phyloP scores from a whole-genome alignment of 2,329 filamentous ascomycete species.

The Berkeleyomyces basicola region DNA sequence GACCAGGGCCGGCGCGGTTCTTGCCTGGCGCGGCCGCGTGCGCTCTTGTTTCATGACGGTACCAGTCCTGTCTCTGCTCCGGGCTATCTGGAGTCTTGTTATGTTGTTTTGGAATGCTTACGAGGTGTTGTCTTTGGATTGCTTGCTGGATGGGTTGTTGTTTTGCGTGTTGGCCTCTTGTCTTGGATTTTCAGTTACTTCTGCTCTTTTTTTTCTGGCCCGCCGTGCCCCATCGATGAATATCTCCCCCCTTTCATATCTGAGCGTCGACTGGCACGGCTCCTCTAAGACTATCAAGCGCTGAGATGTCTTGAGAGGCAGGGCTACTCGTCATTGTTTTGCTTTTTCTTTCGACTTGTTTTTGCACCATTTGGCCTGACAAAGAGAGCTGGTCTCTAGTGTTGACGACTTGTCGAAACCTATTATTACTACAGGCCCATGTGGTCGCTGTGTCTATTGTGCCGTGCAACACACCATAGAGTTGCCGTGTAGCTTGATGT shows the following conservation, averaged over 20 bases:
- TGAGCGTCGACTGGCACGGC: background rate
- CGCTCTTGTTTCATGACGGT: background rate
- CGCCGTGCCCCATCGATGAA: too few species aligned
- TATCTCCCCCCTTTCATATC: too few species aligned
- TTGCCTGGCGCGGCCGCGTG: background rate
- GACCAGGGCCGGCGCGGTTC: background rate
- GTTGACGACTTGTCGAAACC: too few species aligned
- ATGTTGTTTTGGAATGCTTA: too few species aligned
- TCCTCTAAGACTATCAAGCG: background rate
- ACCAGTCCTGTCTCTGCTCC: background rate
- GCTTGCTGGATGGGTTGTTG: background rate
- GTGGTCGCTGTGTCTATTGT: too few species aligned
- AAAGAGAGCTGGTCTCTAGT: too few species aligned
- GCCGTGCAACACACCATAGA: too few species aligned
- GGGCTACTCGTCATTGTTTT: background rate
- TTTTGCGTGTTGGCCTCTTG: background rate
- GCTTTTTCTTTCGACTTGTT: background rate
- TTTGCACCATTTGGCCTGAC: background rate
- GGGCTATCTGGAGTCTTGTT: too few species aligned
- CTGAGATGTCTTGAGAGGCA: background rate
- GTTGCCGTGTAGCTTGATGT: too few species aligned
- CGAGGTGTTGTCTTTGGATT: background rate
- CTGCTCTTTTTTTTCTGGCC: too few species aligned
- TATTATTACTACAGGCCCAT: too few species aligned
- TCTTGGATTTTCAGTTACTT: too few species aligned